These are phyloP conservation scores for Xerocomus brunneocitrinus DNA, from an alignment of 768 basidiomycete species.

Conservation along the genomic window DNA sequence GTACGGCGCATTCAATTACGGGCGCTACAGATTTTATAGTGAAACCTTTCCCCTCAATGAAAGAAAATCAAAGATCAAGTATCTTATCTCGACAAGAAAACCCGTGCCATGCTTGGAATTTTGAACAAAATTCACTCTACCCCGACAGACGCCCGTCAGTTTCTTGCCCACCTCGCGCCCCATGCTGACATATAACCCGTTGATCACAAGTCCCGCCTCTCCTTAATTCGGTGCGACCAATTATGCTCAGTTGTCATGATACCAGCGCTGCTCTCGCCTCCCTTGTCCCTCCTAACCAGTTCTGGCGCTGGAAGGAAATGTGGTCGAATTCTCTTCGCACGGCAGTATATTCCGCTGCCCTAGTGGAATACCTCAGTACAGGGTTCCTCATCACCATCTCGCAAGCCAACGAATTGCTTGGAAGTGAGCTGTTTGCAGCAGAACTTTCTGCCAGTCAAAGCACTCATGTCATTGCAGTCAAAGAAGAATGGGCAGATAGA, in stretches of 20 bases:
- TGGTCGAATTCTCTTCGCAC: slow-evolving; percentile 69
- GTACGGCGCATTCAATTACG: slow-evolving; percentile 32
- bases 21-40: background rate
- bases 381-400: slow-evolving; percentile 57
- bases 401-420: slow-evolving; percentile 50
- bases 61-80: slow-evolving; percentile 83
- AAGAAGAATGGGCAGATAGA: slow-evolving; percentile 64
- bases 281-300: slow-evolving; percentile 64
- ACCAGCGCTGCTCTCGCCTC: slow-evolving; percentile 48
- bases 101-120: slow-evolving; percentile 65
- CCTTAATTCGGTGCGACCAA: slow-evolving; percentile 51
- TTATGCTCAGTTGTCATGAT: slow-evolving; percentile 51
- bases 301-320: slow-evolving; percentile 84
- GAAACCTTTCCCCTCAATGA: background rate
- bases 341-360: slow-evolving; percentile 59
- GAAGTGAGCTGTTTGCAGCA: slow-evolving; percentile 47
- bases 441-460: background rate
- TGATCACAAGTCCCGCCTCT: slow-evolving; percentile 51
- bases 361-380: slow-evolving; percentile 59
- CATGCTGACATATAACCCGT: slow-evolving; percentile 8
- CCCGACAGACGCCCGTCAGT: slow-evolving; percentile 51
- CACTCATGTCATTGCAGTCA: slow-evolving; percentile 41
- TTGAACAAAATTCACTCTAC: slow-evolving; percentile 82
- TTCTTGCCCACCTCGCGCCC: slow-evolving; percentile 1
- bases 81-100: slow-evolving; percentile 68